A percentile compares a stretch with the other conserved stretches of the same genome.
These are phyloP conservation scores for Psophocarpus tetragonolobus DNA, from an alignment of 306 rosid species.

Conservation along the genomic window DNA sequence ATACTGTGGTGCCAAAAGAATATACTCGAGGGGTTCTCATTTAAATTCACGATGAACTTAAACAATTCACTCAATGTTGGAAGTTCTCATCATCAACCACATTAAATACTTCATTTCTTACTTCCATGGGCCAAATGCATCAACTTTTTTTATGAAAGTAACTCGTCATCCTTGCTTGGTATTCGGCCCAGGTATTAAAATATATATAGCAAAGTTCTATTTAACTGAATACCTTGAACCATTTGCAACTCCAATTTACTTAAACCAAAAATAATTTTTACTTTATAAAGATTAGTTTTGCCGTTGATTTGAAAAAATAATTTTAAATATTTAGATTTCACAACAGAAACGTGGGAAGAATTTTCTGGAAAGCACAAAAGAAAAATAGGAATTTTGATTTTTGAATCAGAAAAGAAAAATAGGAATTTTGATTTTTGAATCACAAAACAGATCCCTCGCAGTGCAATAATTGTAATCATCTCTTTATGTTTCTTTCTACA, in stretches of 20 bases:
- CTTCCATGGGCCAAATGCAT: background rate
- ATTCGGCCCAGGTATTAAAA: background rate
- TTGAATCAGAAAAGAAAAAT: background rate
- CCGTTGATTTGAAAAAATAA: background rate
- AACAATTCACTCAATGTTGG: slow-evolving; percentile 2
- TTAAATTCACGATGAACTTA: background rate
- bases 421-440: background rate
- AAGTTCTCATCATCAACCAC: background rate
- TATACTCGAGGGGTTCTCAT: background rate
- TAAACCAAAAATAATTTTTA: too few species aligned
- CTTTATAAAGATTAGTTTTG: too few species aligned
- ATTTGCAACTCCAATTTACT: background rate
- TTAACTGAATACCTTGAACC: background rate
- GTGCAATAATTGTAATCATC: slow-evolving; percentile 25
- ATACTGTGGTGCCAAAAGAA: slow-evolving; percentile 31
- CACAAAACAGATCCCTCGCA: background rate
- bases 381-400: background rate
- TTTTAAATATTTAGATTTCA: background rate
- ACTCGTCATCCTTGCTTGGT: background rate
- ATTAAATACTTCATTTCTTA: background rate
- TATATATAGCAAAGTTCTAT: background rate
- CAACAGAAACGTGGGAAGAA: background rate
- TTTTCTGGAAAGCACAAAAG: background rate
- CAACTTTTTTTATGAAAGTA: background rate
- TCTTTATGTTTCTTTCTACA: slow-evolving; percentile 36